Percentiles rank a stretch among this genome's conserved stretches.
Evolutionary conservation across 768 basidiomycete genomes (phyloP).

Genomic region (Suillus alpinus): DNA sequence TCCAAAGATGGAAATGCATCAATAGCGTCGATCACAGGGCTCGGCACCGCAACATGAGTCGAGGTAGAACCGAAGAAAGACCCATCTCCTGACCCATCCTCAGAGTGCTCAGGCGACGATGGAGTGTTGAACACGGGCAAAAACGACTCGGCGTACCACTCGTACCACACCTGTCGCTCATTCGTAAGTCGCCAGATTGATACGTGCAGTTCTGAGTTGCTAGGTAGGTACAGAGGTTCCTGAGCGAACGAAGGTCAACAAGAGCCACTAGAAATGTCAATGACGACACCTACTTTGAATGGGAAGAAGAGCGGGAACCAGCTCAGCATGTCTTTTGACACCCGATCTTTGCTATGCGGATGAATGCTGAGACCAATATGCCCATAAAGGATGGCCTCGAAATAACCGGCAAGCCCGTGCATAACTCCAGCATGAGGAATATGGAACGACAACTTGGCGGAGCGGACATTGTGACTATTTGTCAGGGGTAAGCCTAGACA

Average conservation of each 20-base stretch:
- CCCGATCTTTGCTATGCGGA: slow-evolving; percentile 78
- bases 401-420: slow-evolving; percentile 96
- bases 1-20: slow-evolving; percentile 36
- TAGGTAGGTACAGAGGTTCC: slow-evolving; percentile 93
- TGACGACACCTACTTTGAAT: slow-evolving; percentile 60
- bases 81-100: slow-evolving; percentile 16
- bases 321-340: slow-evolving; percentile 96
- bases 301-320: slow-evolving; percentile 99
- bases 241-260: slow-evolving; percentile 28
- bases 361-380: slow-evolving; percentile 92
- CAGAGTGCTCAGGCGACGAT: slow-evolving; percentile 16
- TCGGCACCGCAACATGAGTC: slow-evolving; percentile 41
- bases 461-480: slow-evolving; percentile 94
- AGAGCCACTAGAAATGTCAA: neutral
- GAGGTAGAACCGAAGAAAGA: slow-evolving; percentile 27
- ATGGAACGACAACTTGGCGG: slow-evolving; percentile 81
- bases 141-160: slow-evolving; percentile 96
- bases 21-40: slow-evolving; percentile 70
- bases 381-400: slow-evolving; percentile 91
- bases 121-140: slow-evolving; percentile 53
- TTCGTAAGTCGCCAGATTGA: slow-evolving; percentile 94
- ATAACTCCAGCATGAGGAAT: slow-evolving; percentile 93
- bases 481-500: slow-evolving; percentile 80
- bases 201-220: slow-evolving; percentile 88
- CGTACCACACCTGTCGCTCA: slow-evolving; percentile 93